Evolutionary conservation across 192 early-diverging fungal genomes (phyloP), one percentile per base, ranked within the genome.

Genomic region (Mortierella antarctica): DNA sequence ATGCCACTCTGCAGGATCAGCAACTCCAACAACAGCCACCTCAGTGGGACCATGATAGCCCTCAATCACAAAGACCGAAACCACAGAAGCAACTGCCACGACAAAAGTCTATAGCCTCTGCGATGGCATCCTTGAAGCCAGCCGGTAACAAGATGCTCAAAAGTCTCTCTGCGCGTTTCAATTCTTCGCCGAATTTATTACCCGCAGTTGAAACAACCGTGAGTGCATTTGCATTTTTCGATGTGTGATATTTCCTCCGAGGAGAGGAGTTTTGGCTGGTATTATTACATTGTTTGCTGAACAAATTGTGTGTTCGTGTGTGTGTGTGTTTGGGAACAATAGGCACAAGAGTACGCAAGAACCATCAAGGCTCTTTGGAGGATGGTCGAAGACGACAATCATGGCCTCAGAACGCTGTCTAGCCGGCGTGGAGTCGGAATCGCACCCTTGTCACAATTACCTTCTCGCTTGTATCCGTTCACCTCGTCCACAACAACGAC

Each of bases 331-430:
- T n/a, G n/a, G n/a, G n/a, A 20, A n/a, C 31, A 31, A 7, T 53
- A 80, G 77, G 77, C 77, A 6, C 77, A 80, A 80, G 70, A 80
- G 50, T 80, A 80, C 60, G 77, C 77, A 52, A 53, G 77, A 18
- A 72, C 70, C 8, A 80, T 80, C 65, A 80, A 80, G 60, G 63
- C 70, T 7, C 54, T 80, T 21, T 80, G 77, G 77, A 57, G 62
- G 40, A 80, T 80, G 77, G 70, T 80, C n/a, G 77, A 72, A 23
- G 77, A 80, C 14, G 77, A 80, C 31, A 31, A 31, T 31, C 31
- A 31, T 31, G 31, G 31, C 31, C 31, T 3, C 31, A 31, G 31
- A 31, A 31, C 31, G 1, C 31, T 31, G 31, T 31, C 31, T 3
- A 31, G 31, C 31, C 31, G 31, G 31, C 31, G 31, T 31, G 31